phyloP scores from a whole-genome alignment of 2,329 filamentous ascomycete genomes.

The Fonsecaea erecta region DNA sequence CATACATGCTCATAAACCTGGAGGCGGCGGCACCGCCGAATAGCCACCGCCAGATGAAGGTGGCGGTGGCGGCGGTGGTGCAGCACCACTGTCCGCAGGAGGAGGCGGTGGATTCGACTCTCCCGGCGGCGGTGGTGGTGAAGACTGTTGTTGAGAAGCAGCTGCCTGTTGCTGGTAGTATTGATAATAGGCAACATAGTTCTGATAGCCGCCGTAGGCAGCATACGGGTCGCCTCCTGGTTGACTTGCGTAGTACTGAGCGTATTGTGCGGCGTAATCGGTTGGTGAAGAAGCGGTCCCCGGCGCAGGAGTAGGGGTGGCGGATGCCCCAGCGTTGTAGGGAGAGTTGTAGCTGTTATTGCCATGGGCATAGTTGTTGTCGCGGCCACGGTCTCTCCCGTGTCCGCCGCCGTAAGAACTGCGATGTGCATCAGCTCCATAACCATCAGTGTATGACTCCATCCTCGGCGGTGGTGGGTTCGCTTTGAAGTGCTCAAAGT shows the following conservation, averaged over 20 bases:
- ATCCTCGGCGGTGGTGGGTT: slow-evolving; percentile 68
- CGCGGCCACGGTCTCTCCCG: slow-evolving; percentile 53
- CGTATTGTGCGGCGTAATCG: slow-evolving; percentile 78
- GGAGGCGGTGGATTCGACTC: slow-evolving; percentile 54
- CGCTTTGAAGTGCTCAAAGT: slow-evolving; percentile 90
- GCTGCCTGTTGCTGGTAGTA: slow-evolving; percentile 71
- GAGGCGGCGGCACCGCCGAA: slow-evolving; percentile 32
- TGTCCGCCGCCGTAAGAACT: slow-evolving; percentile 55
- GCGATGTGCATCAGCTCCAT: slow-evolving; percentile 54
- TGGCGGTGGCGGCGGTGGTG: slow-evolving; percentile 26
- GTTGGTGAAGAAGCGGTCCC: slow-evolving; percentile 50
- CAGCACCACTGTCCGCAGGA: slow-evolving; percentile 20
- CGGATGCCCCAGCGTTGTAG: slow-evolving; percentile 37
- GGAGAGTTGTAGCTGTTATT: slow-evolving; percentile 47
- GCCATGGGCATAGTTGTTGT: slow-evolving; percentile 48
- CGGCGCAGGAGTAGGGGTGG: slow-evolving; percentile 40
- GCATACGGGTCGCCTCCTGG: slow-evolving; percentile 68
- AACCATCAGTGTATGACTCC: slow-evolving; percentile 49
- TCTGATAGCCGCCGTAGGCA: slow-evolving; percentile 85
- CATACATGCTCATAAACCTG: slow-evolving; percentile 30
- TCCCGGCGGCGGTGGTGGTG: slow-evolving; percentile 56
- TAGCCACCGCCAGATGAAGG: slow-evolving; percentile 22
- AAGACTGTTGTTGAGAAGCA: slow-evolving; percentile 51
- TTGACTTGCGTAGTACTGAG: slow-evolving; percentile 69
- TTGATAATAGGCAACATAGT: slow-evolving; percentile 66